phyloP scores from a whole-genome alignment of 495 filamentous ascomycete genomes.

The Hyaloscypha finlandica region DNA sequence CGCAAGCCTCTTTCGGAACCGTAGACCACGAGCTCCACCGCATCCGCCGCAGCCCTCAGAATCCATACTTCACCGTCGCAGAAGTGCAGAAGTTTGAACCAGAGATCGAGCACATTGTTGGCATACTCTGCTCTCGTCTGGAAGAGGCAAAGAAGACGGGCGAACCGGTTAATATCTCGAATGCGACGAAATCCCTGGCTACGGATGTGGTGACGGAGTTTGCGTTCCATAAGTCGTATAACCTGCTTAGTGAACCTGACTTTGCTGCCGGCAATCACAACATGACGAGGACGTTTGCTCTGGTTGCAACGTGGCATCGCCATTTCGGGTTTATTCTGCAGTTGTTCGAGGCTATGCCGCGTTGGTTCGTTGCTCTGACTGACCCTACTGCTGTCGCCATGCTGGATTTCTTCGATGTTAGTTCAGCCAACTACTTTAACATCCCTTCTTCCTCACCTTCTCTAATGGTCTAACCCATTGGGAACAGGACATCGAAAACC shows the following conservation, averaged over 20 bases:
- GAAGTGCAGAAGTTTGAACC: constrained; percentile 36
- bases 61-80: constrained; percentile 37
- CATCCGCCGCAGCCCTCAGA: constrained; percentile 36
- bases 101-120: constrained; percentile 30
- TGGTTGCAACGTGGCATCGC: constrained; percentile 22
- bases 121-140: constrained; percentile 31
- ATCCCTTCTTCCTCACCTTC: background rate
- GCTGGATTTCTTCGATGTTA: constrained; percentile 16
- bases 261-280: constrained; percentile 27
- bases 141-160: constrained; percentile 23
- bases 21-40: constrained; percentile 38
- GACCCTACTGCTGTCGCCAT: constrained; percentile 14
- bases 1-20: constrained; percentile 36
- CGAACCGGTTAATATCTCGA: constrained; percentile 32
- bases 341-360: constrained; percentile 16
- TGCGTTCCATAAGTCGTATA: constrained; percentile 36
- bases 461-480: background rate
- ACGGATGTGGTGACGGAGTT: constrained; percentile 41
- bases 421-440: background rate
- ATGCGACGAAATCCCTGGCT: constrained; percentile 39
- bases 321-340: constrained; percentile 23
- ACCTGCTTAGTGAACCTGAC: constrained; percentile 37
- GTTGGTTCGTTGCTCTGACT: constrained; percentile 13
- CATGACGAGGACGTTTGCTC: constrained; percentile 13
- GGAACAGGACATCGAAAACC: constrained; percentile 14